Evolutionary conservation across 2,329 filamentous ascomycete genomes (phyloP).

Genomic region (Zelopaecilomyces penicillatus): DNA sequence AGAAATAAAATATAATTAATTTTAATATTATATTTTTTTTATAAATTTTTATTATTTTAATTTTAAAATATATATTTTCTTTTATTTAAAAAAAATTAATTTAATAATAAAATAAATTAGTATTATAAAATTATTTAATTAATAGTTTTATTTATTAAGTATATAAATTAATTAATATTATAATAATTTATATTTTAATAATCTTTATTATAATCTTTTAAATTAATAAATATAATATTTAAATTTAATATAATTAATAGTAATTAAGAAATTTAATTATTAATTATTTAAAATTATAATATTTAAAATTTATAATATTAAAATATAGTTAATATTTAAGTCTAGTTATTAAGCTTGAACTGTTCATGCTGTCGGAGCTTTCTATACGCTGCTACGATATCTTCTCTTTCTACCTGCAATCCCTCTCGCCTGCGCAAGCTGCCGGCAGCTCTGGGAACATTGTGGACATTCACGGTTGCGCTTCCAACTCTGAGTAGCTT

Average conservation of each 20-base stretch:
- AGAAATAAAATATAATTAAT: background rate
- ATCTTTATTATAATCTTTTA: background rate
- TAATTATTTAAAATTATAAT: too few species aligned
- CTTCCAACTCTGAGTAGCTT: conserved; percentile 26
- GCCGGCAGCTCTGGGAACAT: conserved; percentile 30
- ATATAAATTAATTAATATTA: background rate
- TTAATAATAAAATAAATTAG: background rate
- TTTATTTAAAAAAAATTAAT: background rate
- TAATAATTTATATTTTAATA: background rate
- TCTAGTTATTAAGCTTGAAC: conserved; percentile 20
- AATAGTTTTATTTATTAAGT: too few species aligned
- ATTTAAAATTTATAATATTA: background rate
- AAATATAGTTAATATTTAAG: background rate
- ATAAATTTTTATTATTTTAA: background rate
- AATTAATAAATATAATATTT: background rate
- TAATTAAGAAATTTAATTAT: too few species aligned
- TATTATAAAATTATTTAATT: background rate
- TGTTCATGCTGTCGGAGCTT: conserved; percentile 30
- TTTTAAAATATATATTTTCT: background rate
- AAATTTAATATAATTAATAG: background rate
- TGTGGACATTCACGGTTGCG: conserved; percentile 26
- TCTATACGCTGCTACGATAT: conserved; percentile 31
- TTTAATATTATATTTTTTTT: background rate
- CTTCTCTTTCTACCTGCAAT: conserved; percentile 25
- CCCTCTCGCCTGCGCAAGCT: conserved; percentile 32